These are phyloP conservation scores for Amanita molliuscula DNA, from an alignment of 768 basidiomycete species.

Conservation along the genomic window DNA sequence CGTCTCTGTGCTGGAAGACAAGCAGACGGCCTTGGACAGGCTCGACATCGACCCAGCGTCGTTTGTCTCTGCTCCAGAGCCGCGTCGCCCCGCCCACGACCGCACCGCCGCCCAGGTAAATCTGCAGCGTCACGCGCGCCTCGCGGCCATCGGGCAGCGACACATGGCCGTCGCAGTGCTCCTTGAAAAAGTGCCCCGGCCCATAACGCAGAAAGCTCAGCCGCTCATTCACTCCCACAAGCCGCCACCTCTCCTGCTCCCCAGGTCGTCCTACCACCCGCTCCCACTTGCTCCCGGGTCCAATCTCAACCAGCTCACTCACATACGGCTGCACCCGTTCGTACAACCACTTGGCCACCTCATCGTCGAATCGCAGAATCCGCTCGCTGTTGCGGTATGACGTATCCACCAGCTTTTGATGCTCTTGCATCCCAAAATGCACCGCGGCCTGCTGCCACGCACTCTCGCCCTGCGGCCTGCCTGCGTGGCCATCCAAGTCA, in stretches of 20 bases:
- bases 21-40: conserved; percentile 32
- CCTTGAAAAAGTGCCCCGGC: conserved; percentile 30
- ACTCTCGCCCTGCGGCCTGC: conserved; percentile 25
- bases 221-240: conserved; percentile 31
- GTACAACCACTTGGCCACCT: conserved; percentile 23
- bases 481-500: conserved; percentile 18
- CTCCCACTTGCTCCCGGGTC: conserved; percentile 22
- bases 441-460: conserved; percentile 6
- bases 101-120: conserved; percentile 29
- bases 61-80: conserved; percentile 20
- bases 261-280: conserved; percentile 17
- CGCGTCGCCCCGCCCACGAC: conserved; percentile 29
- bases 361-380: conserved; percentile 25
- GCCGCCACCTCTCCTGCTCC: conserved; percentile 20
- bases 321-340: conserved; percentile 26
- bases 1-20: conserved; percentile 31
- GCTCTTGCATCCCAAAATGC: conserved; percentile 6
- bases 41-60: conserved; percentile 26
- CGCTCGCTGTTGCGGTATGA: conserved; percentile 30
- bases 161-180: conserved; percentile 27
- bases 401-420: conserved; percentile 23
- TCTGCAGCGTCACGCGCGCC: conserved; percentile 31
- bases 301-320: conserved; percentile 24
- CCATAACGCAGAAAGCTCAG: conserved; percentile 35
- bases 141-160: conserved; percentile 26